Evolutionary conservation across 108 stramenopile genomes (phyloP), one percentile per base, ranked within the genome.

Genomic region (Nitzschia sp.): DNA sequence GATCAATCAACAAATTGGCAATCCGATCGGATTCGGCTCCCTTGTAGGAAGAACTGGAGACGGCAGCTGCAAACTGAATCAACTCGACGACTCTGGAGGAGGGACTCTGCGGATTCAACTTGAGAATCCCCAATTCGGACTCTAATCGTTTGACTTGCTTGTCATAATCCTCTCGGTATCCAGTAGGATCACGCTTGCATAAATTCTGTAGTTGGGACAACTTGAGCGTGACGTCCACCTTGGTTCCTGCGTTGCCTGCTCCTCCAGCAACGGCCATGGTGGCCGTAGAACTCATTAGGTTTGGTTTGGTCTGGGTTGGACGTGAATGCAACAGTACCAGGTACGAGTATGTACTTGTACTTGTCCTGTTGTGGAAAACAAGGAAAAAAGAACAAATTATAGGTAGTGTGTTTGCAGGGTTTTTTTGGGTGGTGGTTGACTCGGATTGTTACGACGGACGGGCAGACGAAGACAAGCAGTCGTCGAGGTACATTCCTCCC

Each of bases 141-240:
- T 84, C 67, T 34, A 95, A 75, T 25, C 91, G 86, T 12, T 85
- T 91, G 52, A 83, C 74, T 77, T 94, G 97, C 41, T 90, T 87
- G 56, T 87, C 79, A 77, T 97, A 99, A 73, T 99, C 98, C 40
- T 96, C 96, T 34, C 72, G 60, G 85, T 99, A 98, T 34, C 92
- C 93, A 19, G 52, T 64, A 15, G 97, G 95, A 59, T 97, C 97
- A 11, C 97, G 86, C 73, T 99, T 99, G 59, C 96, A 86, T n/a
- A 97, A 70, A 72, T 97, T 97, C 81, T 99, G 97, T 10, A 97
- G 81, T 59, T 93, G 92, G 7, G 93, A 77, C 9, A 97, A 81
- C 71, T 91, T 91, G 22, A 94, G 69, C 0, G 93, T 90, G 15
- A 90, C 87, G 55, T 84, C 67, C 11, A 83, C 75, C n/a, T 72